phyloP scores from a whole-genome alignment of 2,329 filamentous ascomycete species.

The Malbranchea cinnamomea region DNA sequence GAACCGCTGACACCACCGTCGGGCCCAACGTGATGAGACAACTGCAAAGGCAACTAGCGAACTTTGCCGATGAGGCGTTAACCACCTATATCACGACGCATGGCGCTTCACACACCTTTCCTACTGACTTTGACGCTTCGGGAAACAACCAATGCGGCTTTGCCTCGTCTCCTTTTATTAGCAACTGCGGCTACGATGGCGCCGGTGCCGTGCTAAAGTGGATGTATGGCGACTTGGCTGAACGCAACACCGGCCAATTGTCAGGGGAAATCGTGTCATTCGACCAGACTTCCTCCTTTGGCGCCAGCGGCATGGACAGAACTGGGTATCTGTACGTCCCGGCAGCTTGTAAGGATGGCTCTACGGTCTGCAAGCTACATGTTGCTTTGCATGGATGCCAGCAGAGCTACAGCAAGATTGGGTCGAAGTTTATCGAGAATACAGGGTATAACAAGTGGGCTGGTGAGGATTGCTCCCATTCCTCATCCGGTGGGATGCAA shows the following conservation, averaged over 20 bases:
- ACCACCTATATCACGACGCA: constrained; percentile 7
- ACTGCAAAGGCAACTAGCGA: constrained; percentile 6
- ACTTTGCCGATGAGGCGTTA: constrained; percentile 6
- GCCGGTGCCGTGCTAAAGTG: constrained; percentile 10
- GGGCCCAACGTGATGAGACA: constrained; percentile 11
- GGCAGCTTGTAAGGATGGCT: constrained; percentile 4
- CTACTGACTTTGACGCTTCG: constrained; percentile 9
- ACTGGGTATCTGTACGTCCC: constrained; percentile 11
- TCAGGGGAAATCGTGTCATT: constrained; percentile 8
- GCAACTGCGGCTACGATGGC: constrained; percentile 11
- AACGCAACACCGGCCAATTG: constrained; percentile 6
- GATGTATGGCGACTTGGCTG: constrained; percentile 8
- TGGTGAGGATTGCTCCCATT: too few species aligned
- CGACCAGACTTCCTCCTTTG: constrained; percentile 8
- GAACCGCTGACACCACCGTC: constrained; percentile 8
- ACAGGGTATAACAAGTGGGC: too few species aligned
- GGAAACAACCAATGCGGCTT: constrained; percentile 9
- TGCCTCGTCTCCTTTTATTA: constrained; percentile 9
- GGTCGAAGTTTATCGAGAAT: too few species aligned
- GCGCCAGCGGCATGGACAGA: constrained; percentile 9
- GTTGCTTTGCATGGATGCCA: too few species aligned
- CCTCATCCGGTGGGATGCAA: too few species aligned
- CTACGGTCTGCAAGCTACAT: constrained; percentile 9
- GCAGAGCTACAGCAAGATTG: too few species aligned
- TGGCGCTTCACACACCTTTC: constrained; percentile 10